phyloP scores from a whole-genome alignment of 495 filamentous ascomycete species.

The Penicillium simplicissimum region DNA sequence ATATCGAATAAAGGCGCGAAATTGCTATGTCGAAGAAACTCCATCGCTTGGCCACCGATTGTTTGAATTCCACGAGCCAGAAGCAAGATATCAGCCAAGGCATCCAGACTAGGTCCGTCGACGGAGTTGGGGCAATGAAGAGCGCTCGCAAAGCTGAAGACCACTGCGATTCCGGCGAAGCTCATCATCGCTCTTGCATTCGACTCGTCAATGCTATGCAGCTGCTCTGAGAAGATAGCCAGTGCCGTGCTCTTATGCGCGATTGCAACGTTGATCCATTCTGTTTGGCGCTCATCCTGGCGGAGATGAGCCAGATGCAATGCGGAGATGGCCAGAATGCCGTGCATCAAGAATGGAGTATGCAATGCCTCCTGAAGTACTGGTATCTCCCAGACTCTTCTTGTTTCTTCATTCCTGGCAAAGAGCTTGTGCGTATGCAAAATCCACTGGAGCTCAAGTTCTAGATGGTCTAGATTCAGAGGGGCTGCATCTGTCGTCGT shows the following conservation, averaged over 20 bases:
- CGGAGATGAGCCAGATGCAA: constrained; percentile 33
- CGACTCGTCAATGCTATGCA: constrained; percentile 13
- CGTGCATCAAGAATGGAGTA: constrained; percentile 37
- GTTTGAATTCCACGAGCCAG: constrained; percentile 27
- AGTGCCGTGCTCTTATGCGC: constrained; percentile 29
- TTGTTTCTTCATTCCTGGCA: constrained; percentile 23
- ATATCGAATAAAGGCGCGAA: constrained; percentile 27
- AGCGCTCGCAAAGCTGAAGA: constrained; percentile 28
- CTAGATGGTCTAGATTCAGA: constrained; percentile 25
- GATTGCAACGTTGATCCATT: constrained; percentile 27
- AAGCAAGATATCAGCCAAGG: constrained; percentile 24
- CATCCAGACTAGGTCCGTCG: constrained; percentile 20
- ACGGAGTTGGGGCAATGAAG: constrained; percentile 12
- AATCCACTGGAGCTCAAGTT: constrained; percentile 28
- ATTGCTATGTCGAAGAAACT: constrained; percentile 22
- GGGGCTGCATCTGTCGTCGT: background rate
- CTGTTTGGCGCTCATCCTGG: constrained; percentile 7
- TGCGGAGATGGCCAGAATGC: constrained; percentile 38
- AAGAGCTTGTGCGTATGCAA: constrained; percentile 24
- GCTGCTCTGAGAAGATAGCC: constrained; percentile 19
- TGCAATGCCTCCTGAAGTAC: constrained; percentile 39
- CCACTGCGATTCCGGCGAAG: constrained; percentile 24
- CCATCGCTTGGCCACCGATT: constrained; percentile 6
- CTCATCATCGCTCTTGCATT: constrained; percentile 29
- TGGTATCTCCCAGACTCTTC: constrained; percentile 30